These are phyloP conservation scores for Leccinum disarticulatum DNA, from an alignment of 768 basidiomycete genomes.

Conservation along the genomic window DNA sequence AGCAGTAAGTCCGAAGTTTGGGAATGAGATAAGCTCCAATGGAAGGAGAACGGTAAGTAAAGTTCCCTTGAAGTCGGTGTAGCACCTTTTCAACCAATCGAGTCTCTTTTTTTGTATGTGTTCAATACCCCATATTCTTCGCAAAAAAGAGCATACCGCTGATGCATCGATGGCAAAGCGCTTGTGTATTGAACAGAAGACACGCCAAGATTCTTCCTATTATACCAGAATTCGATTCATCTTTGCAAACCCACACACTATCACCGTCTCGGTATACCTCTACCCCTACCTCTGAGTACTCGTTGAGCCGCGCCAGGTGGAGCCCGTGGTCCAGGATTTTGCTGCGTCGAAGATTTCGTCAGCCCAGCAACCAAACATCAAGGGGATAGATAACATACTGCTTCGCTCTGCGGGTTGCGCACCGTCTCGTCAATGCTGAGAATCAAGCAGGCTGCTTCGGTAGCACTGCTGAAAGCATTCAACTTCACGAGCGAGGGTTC, in stretches of 20 bases:
- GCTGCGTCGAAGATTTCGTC: conserved; percentile 41
- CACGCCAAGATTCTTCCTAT: conserved; percentile 22
- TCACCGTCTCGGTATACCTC: conserved; percentile 76
- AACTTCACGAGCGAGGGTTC: conserved; percentile 94
- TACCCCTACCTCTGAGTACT: conserved; percentile 82
- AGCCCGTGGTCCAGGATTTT: conserved; percentile 80
- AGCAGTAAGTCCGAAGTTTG: not conserved
- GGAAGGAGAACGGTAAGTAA: not conserved
- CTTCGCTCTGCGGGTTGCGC: conserved; percentile 90
- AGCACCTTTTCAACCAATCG: not conserved
- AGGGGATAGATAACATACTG: conserved; percentile 48
- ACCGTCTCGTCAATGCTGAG: conserved; percentile 98
- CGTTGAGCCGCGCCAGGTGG: conserved; percentile 90
- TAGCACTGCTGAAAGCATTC: conserved; percentile 93
- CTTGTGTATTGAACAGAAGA: conserved; percentile 17
- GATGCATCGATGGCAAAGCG: no score
- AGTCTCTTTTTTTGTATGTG: no score
- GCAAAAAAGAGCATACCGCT: no score
- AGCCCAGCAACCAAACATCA: conserved; percentile 9
- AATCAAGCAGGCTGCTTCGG: conserved; percentile 95
- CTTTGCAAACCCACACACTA: conserved; percentile 11
- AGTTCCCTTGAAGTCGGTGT: not conserved
- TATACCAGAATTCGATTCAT: conserved; percentile 5
- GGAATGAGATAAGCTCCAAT: no score
- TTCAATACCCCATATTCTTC: no score